phyloP scores from a whole-genome alignment of 129 eudicot genomes.

The Artemisia tridentata region DNA sequence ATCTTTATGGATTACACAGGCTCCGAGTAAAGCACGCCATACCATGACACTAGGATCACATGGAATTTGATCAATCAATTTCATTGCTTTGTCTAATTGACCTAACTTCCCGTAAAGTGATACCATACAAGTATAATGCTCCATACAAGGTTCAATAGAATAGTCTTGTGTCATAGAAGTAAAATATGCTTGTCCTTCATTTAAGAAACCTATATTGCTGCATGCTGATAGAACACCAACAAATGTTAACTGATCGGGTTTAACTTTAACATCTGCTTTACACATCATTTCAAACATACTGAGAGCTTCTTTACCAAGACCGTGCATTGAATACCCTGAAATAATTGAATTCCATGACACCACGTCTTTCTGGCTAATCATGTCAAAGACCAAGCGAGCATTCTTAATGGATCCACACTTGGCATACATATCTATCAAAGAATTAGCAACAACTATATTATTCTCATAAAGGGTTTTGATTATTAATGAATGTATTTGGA shows the following conservation, averaged over 20 bases:
- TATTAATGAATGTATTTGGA: constrained; percentile 53
- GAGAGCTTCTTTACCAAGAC: constrained; percentile 65
- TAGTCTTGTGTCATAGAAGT: constrained; percentile 49
- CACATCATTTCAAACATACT: constrained; percentile 52
- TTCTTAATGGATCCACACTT: constrained; percentile 68
- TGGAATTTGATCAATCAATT: constrained; percentile 56
- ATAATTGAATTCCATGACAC: constrained; percentile 79
- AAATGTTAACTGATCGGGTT: constrained; percentile 63
- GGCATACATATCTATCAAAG: constrained; percentile 71
- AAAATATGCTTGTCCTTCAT: constrained; percentile 53
- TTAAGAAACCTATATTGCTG: constrained; percentile 64
- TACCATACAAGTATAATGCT: constrained; percentile 88
- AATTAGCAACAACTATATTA: constrained; percentile 49
- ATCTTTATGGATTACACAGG: constrained; percentile 67
- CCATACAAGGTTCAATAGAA: constrained; percentile 59
- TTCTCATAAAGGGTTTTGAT: constrained; percentile 47
- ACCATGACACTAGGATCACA: constrained; percentile 75
- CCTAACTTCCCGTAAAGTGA: constrained; percentile 63
- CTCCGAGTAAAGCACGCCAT: constrained; percentile 82
- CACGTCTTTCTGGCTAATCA: constrained; percentile 44
- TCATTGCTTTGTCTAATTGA: constrained; percentile 54
- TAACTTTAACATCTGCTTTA: constrained; percentile 27
- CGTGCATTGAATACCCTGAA: constrained; percentile 81
- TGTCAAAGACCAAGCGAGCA: constrained; percentile 52
- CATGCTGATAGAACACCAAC: constrained; percentile 81